Base-by-base conservation (phyloP, 805 yeast species). In the Nakazawaea molendinolei region DNA sequence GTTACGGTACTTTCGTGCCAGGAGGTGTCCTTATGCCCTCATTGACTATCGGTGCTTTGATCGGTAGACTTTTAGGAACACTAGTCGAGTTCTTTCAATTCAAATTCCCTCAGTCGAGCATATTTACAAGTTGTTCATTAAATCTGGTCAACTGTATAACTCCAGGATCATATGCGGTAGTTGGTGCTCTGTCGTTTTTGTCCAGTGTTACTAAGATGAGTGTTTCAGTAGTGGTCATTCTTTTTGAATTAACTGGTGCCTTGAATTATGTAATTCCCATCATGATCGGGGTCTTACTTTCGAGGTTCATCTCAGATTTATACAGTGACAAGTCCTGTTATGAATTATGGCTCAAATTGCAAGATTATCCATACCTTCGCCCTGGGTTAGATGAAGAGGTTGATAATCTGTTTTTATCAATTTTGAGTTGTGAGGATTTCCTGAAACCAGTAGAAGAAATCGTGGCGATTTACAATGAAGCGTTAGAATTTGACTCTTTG, bases 241-340 rank as follows among this genome's bases (percentile, higher is more conserved):
- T 85, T 44, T 82, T 84, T 54, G 95, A 86, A 54, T 60, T 86
- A 26, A 84, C 95, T 0, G 95, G 95, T 18, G 95, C 95, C 0
- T 66, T 86, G 33, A 72, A 83, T 0, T 86, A 86, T 50, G 86
- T 85, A 2, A 61, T 86, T 29, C 95, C 95, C 0, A 81, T 86
- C 21, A 86, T 86, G 95, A 61, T 77, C 10, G 81, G 89, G 1
- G 95, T 85, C 3, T 71, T 86, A 65, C 67, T 78, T 7, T 74
- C 89, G 32, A 78, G 83, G 48, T 71, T 83, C 57, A 68, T 77
- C n/a, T 79, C 75, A 44, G 92, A 86, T 49, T 63, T 73, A 35
- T 55, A 80, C 28, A 61, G 70, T 15, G 67, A 65, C 34, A 66
- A 66, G 27, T 81, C 84, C 32, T 75, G 83, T 33, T 83, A 83